Evolutionary conservation across 305 asterid genomes (phyloP).

Genomic region (Ilex paraguariensis): DNA sequence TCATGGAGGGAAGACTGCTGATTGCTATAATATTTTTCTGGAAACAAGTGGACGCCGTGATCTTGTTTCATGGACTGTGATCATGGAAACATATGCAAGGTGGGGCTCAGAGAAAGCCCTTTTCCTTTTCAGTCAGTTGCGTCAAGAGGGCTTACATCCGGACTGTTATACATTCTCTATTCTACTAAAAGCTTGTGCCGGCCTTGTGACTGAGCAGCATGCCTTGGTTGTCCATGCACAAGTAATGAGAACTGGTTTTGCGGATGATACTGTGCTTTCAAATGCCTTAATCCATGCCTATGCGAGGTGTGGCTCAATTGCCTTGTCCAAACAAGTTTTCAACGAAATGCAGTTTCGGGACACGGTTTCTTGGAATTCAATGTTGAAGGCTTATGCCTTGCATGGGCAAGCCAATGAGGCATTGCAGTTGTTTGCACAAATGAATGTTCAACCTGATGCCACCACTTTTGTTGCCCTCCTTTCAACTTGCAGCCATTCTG

Average conservation of each 20-base stretch:
- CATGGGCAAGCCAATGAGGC: slow-evolving; percentile 63
- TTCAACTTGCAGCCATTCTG: slow-evolving; percentile 89
- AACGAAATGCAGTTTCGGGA: slow-evolving; percentile 59
- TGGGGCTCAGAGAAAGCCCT: slow-evolving; percentile 48
- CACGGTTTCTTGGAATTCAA: slow-evolving; percentile 74
- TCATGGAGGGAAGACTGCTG: slow-evolving; percentile 43
- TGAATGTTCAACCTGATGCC: slow-evolving; percentile 54
- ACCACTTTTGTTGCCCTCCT: slow-evolving; percentile 78
- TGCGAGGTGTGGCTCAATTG: slow-evolving; percentile 63
- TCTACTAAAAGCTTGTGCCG: slow-evolving; percentile 68
- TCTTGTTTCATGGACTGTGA: slow-evolving; percentile 64
- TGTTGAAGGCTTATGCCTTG: slow-evolving; percentile 69
- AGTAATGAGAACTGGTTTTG: slow-evolving; percentile 44
- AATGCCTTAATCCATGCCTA: slow-evolving; percentile 73
- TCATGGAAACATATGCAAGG: slow-evolving; percentile 51
- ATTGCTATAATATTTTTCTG: slow-evolving; percentile 45
- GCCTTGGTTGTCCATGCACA: slow-evolving; percentile 53
- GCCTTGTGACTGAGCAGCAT: slow-evolving; percentile 46
- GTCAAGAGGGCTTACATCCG: slow-evolving; percentile 29
- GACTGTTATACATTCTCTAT: slow-evolving; percentile 57
- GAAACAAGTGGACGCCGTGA: slow-evolving; percentile 47
- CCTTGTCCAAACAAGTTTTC: slow-evolving; percentile 46
- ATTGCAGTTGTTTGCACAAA: slow-evolving; percentile 35
- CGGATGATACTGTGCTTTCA: slow-evolving; percentile 34
- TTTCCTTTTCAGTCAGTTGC: slow-evolving; percentile 48